Base-by-base conservation (phyloP, 306 rosid species). In the Cercis canadensis region DNA sequence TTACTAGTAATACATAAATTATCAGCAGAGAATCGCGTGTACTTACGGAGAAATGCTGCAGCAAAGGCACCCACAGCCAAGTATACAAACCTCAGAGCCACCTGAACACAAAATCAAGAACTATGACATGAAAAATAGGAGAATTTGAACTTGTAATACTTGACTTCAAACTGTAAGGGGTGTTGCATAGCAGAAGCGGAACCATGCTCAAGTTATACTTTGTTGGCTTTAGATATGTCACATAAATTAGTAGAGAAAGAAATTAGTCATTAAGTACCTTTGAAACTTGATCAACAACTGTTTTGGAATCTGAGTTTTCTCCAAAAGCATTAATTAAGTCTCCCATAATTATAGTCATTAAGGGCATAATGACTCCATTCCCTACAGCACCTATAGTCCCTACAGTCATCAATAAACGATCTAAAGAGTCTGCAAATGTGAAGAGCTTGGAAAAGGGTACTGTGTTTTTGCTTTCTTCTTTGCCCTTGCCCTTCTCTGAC, bases 41-140 rank as follows among this genome's bases (percentile, higher is more conserved):
- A 71, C 96, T 87, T 79, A 92, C 98, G 95, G 56, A 86, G 50
- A 81, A 83, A 81, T 18, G 95, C 73, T 0, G 87, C 89, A 0
- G 65, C 15, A 50, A 82, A 87, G 65, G 89, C 34, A n/a, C 96
- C 98, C 34, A 73, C 50, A 14, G 86, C 98, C 85, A 92, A 80
- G 86, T 87, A 89, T 11, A 92, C 68, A 32, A 84, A 92, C 51
- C 83, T 74, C 15, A 92, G 77, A 62, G 82, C 62, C 31, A 83
- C 87, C 96, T 92, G 80, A 75, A 40, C 50, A 83, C 6, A 57
- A 37, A 57, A 41, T 36, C 40, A 57, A 65, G 66, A 62, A 19
- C 52, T 10, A 10, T 36, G n/a, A n/a, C 50, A 39, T 45, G 69
- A 65, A 14, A n/a, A 8, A 43, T 33, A 7, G 11, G 32, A 56